These are phyloP conservation scores for Trichomonas gallinae DNA, from an alignment of 208 protist genomes.

Conservation along the genomic window DNA sequence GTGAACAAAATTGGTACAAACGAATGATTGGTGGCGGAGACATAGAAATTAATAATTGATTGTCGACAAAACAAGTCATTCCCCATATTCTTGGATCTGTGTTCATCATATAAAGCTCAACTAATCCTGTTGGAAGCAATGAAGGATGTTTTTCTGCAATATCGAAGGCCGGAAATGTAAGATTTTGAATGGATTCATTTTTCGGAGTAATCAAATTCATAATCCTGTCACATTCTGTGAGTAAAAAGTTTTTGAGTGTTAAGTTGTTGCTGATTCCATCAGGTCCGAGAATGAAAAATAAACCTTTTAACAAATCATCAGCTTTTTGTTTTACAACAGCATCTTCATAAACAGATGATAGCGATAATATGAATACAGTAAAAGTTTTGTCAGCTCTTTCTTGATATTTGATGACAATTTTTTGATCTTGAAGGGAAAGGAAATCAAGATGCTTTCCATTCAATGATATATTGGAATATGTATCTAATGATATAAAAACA, in stretches of 20 bases:
- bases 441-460: not conserved
- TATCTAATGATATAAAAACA: not conserved
- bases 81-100: not conserved
- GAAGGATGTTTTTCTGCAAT: not conserved
- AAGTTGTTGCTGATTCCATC: not conserved
- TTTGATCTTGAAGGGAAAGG: not conserved
- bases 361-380: not conserved
- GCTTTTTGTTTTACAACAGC: not conserved
- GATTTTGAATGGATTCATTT: not conserved
- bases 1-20: not conserved
- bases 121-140: not conserved
- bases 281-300: not conserved
- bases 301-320: not conserved
- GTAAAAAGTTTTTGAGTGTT: not conserved
- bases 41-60: not conserved
- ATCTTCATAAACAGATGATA: not conserved
- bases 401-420: not conserved
- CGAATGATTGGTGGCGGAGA: not conserved
- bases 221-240: not conserved
- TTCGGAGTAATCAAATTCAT: not conserved
- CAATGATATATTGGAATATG: not conserved
- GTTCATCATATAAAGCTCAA: not conserved
- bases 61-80: not conserved
- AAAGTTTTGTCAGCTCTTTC: not conserved
- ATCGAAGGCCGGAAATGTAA: not conserved